These are phyloP conservation scores for Mycena belliarum DNA, from an alignment of 768 basidiomycete genomes.

Conservation along the genomic window DNA sequence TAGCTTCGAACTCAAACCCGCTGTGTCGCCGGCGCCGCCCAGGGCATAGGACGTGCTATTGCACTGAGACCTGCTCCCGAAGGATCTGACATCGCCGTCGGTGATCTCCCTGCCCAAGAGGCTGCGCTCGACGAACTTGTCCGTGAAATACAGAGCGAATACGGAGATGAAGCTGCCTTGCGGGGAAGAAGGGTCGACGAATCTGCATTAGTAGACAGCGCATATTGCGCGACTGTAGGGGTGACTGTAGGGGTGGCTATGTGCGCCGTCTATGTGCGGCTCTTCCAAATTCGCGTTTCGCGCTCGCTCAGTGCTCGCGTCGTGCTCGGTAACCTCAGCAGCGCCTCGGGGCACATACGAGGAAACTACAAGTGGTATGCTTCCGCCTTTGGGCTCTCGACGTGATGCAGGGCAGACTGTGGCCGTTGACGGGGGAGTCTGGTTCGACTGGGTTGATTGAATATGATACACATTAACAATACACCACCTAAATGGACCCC, in stretches of 20 bases:
- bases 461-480: background rate
- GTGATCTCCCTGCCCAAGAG: conserved; percentile 26
- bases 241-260: background rate
- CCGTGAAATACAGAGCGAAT: background rate
- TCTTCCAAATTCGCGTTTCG: conserved; percentile 19
- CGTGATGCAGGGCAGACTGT: background rate
- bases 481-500: conserved; percentile 8
- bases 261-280: conserved; percentile 12
- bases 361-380: background rate
- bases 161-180: conserved; percentile 10
- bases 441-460: background rate
- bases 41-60: conserved; percentile 43
- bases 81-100: conserved; percentile 38
- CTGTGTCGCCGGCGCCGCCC: conserved; percentile 39
- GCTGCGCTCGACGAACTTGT: background rate
- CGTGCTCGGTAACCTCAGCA: background rate
- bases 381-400: no score
- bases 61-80: conserved; percentile 38
- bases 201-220: no score
- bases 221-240: no score
- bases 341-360: background rate
- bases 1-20: conserved; percentile 18
- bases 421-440: conserved; percentile 2
- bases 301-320: no score
- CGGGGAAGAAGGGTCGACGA: conserved; percentile 25